Base-by-base conservation (phyloP, 164 flowering plant genomes). In the Tetracentron sinense region DNA sequence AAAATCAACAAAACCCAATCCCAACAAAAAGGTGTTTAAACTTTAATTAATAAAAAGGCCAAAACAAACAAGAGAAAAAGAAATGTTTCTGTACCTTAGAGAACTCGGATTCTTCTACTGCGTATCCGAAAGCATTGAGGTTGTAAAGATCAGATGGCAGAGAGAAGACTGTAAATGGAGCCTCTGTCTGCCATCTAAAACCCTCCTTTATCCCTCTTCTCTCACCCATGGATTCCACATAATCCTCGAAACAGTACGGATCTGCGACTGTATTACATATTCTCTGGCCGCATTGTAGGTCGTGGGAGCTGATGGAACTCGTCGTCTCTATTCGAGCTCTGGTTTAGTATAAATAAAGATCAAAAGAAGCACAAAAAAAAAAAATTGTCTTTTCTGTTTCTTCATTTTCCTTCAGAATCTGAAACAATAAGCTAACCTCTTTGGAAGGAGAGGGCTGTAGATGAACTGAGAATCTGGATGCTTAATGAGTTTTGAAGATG, bases 181-280 rank as follows among this genome's bases (percentile, higher is more conserved):
- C 30, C 20, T 56, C 42, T 10, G 57, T 15, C 64, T 74, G 77
- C 76, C 68, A 70, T 61, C 63, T 73, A 70, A 80, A 53, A 30
- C 62, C 61, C 66, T 66, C 76, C 66, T 69, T 68, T 67, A 73
- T 66, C 74, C 76, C 71, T 49, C 48, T 61, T 50, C 62, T 61
- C 66, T 62, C 75, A 65, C 23, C 62, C 50, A 29, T 20, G 12
- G 29, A 64, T 28, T 61, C 63, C 72, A 71, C 46, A 73, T 75
- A 65, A 81, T 76, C 79, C 73, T 78, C 73, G 72, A 70, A 70
- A 64, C 49, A 50, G 83, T 78, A 81, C 76, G 80, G 74, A 54
- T 50, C n/a, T n/a, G n/a, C n/a, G n/a, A n/a, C n/a, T n/a, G n/a
- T n/a, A n/a, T n/a, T n/a, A n/a, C n/a, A n/a, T n/a, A n/a, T n/a